Evolutionary conservation across 371 early-diverging fungal species (phyloP).

Genomic region (Globomyces sp.): DNA sequence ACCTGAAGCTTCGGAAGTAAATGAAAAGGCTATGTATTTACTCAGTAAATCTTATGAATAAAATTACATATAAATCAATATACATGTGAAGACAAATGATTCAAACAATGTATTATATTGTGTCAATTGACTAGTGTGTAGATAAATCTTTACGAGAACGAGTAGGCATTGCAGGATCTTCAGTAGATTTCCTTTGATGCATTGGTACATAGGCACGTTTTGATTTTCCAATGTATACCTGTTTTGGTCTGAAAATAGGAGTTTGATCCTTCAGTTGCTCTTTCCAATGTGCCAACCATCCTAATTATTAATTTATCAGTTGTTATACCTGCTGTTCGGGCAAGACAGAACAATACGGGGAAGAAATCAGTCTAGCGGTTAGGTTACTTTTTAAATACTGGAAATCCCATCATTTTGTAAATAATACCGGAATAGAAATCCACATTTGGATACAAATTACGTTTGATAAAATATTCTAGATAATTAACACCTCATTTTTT

Average conservation of each 20-base stretch:
- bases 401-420: constrained; percentile 63
- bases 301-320: too few relatives aligned
- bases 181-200: constrained; percentile 12
- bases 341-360: constrained; percentile 61
- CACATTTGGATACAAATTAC: constrained; percentile 69
- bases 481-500: not conserved
- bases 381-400: constrained; percentile 16
- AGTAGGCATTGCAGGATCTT: not conserved
- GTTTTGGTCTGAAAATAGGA: constrained; percentile 57
- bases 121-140: too few relatives aligned
- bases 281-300: constrained; percentile 56
- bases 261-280: constrained; percentile 34
- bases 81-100: too few relatives aligned
- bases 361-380: constrained; percentile 53
- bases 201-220: constrained; percentile 44
- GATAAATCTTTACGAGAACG: constrained; percentile 5
- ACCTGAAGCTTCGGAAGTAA: constrained; percentile 28
- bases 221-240: constrained; percentile 50
- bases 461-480: constrained; percentile 59
- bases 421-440: constrained; percentile 54
- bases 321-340: constrained; percentile 37
- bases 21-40: constrained; percentile 31
- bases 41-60: constrained; percentile 31
- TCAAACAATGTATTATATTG: too few relatives aligned
- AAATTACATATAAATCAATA: not conserved